phyloP scores from a whole-genome alignment of 2,329 filamentous ascomycete genomes.

The Nakataea oryzae region DNA sequence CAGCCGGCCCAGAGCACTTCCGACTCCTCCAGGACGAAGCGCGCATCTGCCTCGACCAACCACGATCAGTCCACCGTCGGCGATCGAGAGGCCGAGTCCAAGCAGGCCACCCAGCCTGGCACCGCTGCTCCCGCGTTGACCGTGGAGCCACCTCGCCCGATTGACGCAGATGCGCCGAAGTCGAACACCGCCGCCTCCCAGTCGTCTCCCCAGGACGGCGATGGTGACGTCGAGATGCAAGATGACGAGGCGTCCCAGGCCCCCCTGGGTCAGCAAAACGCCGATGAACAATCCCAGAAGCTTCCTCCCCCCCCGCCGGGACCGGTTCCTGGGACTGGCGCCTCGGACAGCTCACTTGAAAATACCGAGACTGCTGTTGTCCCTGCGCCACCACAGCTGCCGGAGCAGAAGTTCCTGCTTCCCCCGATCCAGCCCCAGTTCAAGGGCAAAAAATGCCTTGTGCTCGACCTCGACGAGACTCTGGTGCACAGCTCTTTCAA shows the following conservation, averaged over 20 bases:
- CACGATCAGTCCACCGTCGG: slow-evolving; percentile 33
- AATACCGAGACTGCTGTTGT: slow-evolving; percentile 30
- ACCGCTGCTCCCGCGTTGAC: slow-evolving; percentile 27
- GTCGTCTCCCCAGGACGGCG: slow-evolving; percentile 29
- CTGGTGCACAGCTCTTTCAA: slow-evolving; percentile 98
- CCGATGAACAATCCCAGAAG: slow-evolving; percentile 25
- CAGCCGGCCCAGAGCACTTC: slow-evolving; percentile 17
- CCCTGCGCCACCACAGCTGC: slow-evolving; percentile 31
- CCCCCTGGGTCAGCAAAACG: slow-evolving; percentile 3
- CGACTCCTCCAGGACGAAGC: slow-evolving; percentile 29
- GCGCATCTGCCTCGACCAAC: slow-evolving; percentile 32
- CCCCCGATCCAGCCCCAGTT: slow-evolving; percentile 73
- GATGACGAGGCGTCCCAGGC: slow-evolving; percentile 45
- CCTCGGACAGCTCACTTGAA: slow-evolving; percentile 21
- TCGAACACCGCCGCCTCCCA: background rate
- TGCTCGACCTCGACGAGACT: slow-evolving; percentile 92
- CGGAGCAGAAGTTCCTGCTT: slow-evolving; percentile 60
- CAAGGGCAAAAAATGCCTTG: slow-evolving; percentile 83
- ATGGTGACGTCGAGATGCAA: slow-evolving; percentile 58
- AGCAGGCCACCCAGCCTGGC: slow-evolving; percentile 28
- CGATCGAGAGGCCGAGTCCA: slow-evolving; percentile 33
- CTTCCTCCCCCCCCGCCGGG: slow-evolving; percentile 37
- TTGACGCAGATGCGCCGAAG: slow-evolving; percentile 7
- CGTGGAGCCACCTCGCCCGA: slow-evolving; percentile 23
- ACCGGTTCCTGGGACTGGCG: slow-evolving; percentile 25